A percentile compares a stretch with the other conserved stretches of the same genome.
phyloP scores from a whole-genome alignment of 2,329 filamentous ascomycete genomes.

The Coniosporium uncinatum region DNA sequence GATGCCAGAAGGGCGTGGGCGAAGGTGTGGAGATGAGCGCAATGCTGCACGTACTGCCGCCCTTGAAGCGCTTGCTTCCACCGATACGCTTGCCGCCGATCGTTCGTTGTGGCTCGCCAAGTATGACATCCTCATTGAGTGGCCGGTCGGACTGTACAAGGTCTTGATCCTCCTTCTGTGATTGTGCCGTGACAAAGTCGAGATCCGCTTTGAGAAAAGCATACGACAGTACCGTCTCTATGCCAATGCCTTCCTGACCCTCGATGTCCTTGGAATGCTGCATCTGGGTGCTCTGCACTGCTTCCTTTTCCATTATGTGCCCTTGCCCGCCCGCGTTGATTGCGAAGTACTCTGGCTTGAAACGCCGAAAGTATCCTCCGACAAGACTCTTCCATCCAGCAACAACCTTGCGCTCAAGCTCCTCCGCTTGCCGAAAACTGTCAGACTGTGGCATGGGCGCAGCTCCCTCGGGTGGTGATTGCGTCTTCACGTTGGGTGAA shows the following conservation, averaged over 20 bases:
- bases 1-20: conserved; percentile 92
- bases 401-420: conserved; percentile 67
- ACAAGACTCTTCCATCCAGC: conserved; percentile 77
- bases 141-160: conserved; percentile 66
- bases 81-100: conserved; percentile 61
- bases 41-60: conserved; percentile 87
- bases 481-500: conserved; percentile 2
- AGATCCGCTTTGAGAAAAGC: conserved; percentile 92
- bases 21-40: conserved; percentile 91
- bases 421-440: conserved; percentile 50
- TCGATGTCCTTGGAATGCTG: conserved; percentile 16
- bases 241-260: conserved; percentile 42
- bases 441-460: conserved; percentile 31
- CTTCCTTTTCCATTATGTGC: conserved; percentile 23
- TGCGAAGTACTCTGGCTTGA: conserved; percentile 75
- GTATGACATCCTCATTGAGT: conserved; percentile 79
- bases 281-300: conserved; percentile 15
- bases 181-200: conserved; percentile 89
- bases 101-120: conserved; percentile 53
- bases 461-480: conserved; percentile 9
- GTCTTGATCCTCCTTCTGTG: conserved; percentile 70
- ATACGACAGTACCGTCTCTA: conserved; percentile 81
- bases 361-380: conserved; percentile 91
- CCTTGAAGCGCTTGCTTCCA: conserved; percentile 75
- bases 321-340: conserved; percentile 30